Percentiles rank a stretch among this genome's conserved stretches.
phyloP scores from a whole-genome alignment of 179 eudicot genomes.

The Beta lomatogona region DNA sequence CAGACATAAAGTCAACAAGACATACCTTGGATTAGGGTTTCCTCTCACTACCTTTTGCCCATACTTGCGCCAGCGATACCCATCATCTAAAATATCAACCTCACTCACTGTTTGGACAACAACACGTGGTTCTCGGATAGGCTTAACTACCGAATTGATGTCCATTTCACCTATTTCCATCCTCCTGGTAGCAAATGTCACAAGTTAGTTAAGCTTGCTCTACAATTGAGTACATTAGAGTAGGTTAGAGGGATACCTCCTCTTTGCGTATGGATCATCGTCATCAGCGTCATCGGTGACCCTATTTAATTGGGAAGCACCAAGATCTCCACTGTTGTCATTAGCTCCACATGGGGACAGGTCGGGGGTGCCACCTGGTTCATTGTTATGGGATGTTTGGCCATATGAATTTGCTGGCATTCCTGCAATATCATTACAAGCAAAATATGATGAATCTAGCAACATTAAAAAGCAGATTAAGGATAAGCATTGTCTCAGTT shows the following conservation, averaged over 20 bases:
- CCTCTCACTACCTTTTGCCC: constrained; percentile 61
- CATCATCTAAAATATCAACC: constrained; percentile 54
- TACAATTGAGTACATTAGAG: neutral
- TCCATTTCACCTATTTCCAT: constrained; percentile 68
- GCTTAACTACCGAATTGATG: constrained; percentile 71
- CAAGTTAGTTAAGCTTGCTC: constrained; percentile 24
- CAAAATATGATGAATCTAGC: constrained; percentile 4
- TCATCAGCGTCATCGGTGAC: constrained; percentile 67
- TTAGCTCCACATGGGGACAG: constrained; percentile 57
- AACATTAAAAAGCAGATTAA: constrained; percentile 20
- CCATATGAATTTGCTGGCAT: constrained; percentile 41
- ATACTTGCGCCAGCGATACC: constrained; percentile 61
- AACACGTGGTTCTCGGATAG: constrained; percentile 50
- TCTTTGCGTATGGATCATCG: constrained; percentile 73
- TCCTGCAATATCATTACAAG: constrained; percentile 38
- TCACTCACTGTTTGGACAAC: constrained; percentile 53
- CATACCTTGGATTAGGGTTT: constrained; percentile 55
- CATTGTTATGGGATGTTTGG: constrained; percentile 44
- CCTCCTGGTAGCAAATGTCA: constrained; percentile 52
- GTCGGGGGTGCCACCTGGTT: constrained; percentile 55
- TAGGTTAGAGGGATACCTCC: constrained; percentile 50
- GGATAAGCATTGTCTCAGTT: constrained; percentile 5
- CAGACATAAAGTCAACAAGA: constrained; percentile 3
- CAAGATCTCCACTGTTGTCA: constrained; percentile 57
- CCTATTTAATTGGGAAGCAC: constrained; percentile 47